Evolutionary conservation across 768 basidiomycete genomes (phyloP), one percentile per base, ranked within the genome.

Genomic region (Lactarius indigo): DNA sequence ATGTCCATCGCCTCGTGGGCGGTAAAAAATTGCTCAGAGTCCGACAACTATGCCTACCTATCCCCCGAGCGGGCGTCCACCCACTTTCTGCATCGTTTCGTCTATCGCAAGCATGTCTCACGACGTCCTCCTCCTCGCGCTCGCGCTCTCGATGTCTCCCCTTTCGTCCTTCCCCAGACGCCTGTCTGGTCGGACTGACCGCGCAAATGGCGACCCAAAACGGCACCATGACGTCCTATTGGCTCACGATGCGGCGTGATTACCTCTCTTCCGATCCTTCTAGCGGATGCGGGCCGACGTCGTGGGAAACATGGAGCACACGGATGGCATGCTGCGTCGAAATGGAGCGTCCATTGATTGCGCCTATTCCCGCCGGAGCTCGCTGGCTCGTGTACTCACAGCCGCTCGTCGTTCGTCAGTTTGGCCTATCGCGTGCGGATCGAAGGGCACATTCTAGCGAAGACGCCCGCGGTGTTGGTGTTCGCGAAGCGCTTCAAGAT

Each of bases 331-430:
- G 62, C 23, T 68, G 62, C 30, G 23, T 68, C 57, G 66, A 68
- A 41, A 64, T 68, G 13, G 63, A 68, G 37, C 62, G 41, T 37
- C n/a, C 31, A 4, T 37, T 47, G 2, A 52, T 28, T 0, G 52
- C 66, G 15, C 66, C 66, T 13, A 64, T 23, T 35, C 62, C 66
- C 2, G 66, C 66, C 1, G 66, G 66, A 37, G 33, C 57, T 28
- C 66, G 66, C 20, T 68, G 66, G 66, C 63, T 68, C 12, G 37
- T 64, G 13, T 33, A 55, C 33, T 64, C 62, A 7, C 62, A 64
- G 17, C 41, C 66, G 54, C 42, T 56, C 13, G 28, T 56, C 30
- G 52, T 64, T 23, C 66, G 66, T 41, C 62, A 60, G 10, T 68
- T 64, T 59, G 57, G 58, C 42, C 54, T n/a, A 28, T 64, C 62